Evolutionary conservation across 202 grass and related monocot species (phyloP), one percentile per base, ranked within the genome.

Genomic region (Setaria italica): DNA sequence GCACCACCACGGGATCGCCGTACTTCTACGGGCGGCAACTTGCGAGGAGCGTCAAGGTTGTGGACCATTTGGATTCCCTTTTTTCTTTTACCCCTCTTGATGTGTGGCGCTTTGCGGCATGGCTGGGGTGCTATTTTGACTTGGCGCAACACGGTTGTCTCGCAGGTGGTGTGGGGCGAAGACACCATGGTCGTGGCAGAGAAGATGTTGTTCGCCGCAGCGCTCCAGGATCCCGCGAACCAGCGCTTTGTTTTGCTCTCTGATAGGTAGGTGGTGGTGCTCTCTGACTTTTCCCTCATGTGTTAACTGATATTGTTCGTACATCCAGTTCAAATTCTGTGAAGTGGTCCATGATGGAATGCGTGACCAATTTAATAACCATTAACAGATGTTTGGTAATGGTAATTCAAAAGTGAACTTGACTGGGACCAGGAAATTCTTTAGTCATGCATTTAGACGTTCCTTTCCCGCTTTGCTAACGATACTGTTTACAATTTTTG

Each of bases 121-220:
- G 29, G 20, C 34, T 42, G 47, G 43, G 19, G 47, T 60, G 62
- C 9, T 55, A 51, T 76, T 84, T 87, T 87, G 84, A 82, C 74
- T 69, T 54, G 53, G 37, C 19, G 37, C 20, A 84, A 65, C 85
- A 32, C 60, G 51, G 67, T n/a, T 56, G 55, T 55, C 66, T 67
- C 73, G 91, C 85, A 99, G 97, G 97, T 99, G 77, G 69, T 71
- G 39, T 99, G 97, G 97, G 97, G 97, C 48, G 97, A 92, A 53
- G 84, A 85, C 7, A 99, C 91, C 45, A 99, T 99, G 97, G 86
- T 99, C 43, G 87, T 96, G 92, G 97, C 97, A 0, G 97, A 99
- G 72, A 89, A 89, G 76, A 48, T 91, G 78, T 50, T 99, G 73
- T 87, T 99, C 33, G 90, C 87, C 19, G 66, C 92, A 2, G 97